Evolutionary conservation across 495 filamentous ascomycete genomes (phyloP).

Genomic region (Chaetomium fimeti): DNA sequence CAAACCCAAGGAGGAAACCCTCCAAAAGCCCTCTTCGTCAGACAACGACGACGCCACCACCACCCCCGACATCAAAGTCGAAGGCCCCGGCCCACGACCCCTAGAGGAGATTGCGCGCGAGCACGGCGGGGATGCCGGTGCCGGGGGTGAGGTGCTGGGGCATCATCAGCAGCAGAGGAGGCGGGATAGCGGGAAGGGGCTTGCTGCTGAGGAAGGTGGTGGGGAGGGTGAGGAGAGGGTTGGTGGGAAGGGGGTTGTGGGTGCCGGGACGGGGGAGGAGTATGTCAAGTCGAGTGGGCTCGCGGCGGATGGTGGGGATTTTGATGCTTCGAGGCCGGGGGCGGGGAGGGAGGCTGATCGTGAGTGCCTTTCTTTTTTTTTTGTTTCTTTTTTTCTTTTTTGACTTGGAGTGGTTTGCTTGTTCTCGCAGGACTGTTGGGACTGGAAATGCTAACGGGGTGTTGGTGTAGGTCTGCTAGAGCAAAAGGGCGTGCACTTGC

Average conservation of each 20-base stretch:
- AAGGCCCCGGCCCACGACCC: conserved; percentile 46
- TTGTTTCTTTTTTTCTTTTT: background rate
- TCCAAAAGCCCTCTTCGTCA: background rate
- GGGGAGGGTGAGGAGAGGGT: conserved; percentile 23
- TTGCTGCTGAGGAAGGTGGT: conserved; percentile 17
- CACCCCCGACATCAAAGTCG: conserved; percentile 36
- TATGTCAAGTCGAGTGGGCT: conserved; percentile 56
- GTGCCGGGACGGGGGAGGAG: conserved; percentile 45
- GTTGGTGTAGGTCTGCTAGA: conserved; percentile 43
- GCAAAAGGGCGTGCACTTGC: conserved; percentile 38
- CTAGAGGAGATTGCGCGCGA: conserved; percentile 43
- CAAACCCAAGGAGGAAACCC: conserved; percentile 26
- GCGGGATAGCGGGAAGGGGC: conserved; percentile 14
- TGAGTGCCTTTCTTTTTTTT: conserved; percentile 42
- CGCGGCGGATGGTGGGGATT: conserved; percentile 62
- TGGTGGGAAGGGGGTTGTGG: conserved; percentile 27
- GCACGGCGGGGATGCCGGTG: conserved; percentile 44
- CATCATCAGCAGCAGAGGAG: background rate
- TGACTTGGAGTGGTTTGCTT: background rate
- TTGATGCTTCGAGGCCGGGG: conserved; percentile 61
- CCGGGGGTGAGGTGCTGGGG: background rate
- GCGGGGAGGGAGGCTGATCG: conserved; percentile 65
- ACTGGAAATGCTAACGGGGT: conserved; percentile 5
- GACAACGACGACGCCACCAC: conserved; percentile 16
- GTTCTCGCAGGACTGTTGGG: too few species aligned